These are phyloP conservation scores for Leptoxyphium fumago DNA, from an alignment of 2,329 filamentous ascomycete genomes.

Conservation along the genomic window DNA sequence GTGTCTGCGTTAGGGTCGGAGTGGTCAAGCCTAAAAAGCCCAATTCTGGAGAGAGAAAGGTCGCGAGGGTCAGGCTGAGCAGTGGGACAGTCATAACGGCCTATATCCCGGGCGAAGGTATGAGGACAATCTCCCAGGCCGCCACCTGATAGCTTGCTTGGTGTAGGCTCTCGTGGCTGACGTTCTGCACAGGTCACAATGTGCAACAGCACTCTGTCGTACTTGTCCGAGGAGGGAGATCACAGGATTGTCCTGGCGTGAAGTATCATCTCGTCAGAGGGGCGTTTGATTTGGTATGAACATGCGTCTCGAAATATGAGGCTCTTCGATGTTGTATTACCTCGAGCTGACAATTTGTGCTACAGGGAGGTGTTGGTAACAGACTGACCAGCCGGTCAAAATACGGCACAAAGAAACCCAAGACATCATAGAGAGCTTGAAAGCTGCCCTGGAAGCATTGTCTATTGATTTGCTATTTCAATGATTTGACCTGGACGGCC, in stretches of 20 bases:
- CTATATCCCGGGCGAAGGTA: constrained; percentile 88
- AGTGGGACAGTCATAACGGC: constrained; percentile 77
- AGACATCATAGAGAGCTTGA: constrained; percentile 43
- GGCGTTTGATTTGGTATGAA: constrained; percentile 76
- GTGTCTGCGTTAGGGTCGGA: constrained; percentile 87
- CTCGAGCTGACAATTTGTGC: constrained; percentile 1
- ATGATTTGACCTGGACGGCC: too few relatives aligned
- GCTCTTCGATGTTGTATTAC: background rate
- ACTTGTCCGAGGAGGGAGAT: constrained; percentile 79
- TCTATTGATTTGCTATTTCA: too few relatives aligned
- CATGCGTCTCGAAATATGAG: background rate
- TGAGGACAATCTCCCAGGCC: background rate
- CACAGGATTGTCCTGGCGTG: constrained; percentile 97
- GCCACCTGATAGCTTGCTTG: too few relatives aligned
- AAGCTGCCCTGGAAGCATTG: too few relatives aligned
- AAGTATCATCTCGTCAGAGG: constrained; percentile 88
- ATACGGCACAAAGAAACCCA: constrained; percentile 97
- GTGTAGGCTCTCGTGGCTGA: background rate
- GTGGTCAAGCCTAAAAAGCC: constrained; percentile 96
- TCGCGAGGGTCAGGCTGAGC: constrained; percentile 76
- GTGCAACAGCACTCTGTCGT: constrained; percentile 98
- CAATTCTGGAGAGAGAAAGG: constrained; percentile 94
- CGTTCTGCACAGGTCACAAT: constrained; percentile 54
- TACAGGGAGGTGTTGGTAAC: constrained; percentile 75
- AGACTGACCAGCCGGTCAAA: constrained; percentile 79